Base-by-base conservation (phyloP, 208 protist genomes). In the Jaenimonas drosophilae region DNA sequence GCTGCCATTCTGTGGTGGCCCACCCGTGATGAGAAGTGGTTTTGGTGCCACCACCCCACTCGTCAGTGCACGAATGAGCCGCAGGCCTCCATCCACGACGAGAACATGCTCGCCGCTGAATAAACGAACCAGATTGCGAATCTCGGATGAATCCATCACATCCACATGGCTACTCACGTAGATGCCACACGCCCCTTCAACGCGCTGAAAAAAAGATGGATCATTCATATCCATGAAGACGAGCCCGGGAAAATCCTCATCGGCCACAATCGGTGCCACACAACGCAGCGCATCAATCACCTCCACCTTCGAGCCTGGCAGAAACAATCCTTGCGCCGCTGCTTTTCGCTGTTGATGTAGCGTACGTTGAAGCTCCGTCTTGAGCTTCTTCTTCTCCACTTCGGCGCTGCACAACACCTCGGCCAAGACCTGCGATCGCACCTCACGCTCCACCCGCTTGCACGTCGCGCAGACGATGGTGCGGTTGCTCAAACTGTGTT, bases 101-200 rank as follows among this genome's bases (percentile, higher is more conserved):
- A 94, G 58, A 3, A 94, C 78, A 59, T 94, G 80, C 14, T 66
- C 54, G 23, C 80, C 80, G 40, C 75, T 71, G 2, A 76, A 70
- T 27, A 94, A 64, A 5, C 85, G 68, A 14, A 94, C 78, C 17
- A 94, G 71, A 49, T 78, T 88, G 46, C 75, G 74, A 41, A 94
- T 51, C 64, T 94, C 85, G 41, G 63, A 74, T 37, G 66, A 68
- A 53, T 94, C 81, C 53, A 88, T 77, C 19, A 88, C 66, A 46
- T 93, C 80, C 1, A 94, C 80, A 47, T 94, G 85, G 42, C 75
- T 81, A 54, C 70, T 85, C 28, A 94, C 56, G 56, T 88, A 84
- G 6, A 73, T 88, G 32, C 80, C 85, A 46, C 88, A 85, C 9
- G 77, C 80, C 4, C 73, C 78, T 12, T 86, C 61, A 56, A 94